Base-by-base conservation (phyloP, 2,329 filamentous ascomycete genomes). In the Aspergillus unguis region DNA sequence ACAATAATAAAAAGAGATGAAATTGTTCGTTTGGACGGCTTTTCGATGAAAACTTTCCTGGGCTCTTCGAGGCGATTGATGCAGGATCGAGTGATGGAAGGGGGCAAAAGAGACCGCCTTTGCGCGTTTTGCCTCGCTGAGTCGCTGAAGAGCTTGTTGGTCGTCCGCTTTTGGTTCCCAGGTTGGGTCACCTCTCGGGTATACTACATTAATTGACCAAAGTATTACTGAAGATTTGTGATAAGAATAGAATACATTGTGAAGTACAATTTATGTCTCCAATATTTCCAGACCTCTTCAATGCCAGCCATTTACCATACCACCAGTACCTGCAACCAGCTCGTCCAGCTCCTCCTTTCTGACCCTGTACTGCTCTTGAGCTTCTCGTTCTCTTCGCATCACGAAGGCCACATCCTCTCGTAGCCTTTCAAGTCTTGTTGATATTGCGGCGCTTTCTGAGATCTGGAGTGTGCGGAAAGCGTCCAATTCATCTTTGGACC, bases 381-480 rank as follows among this genome's bases (percentile, higher is more conserved):
- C 91, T 73, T 96, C 90, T 53, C 92, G 80, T 76, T 97, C 92
- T 57, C 92, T 80, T 62, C 84, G 84, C 61, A 85, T 88, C 7
- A 97, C 82, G 62, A 88, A 89, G 5, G 79, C 81, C 25, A 96
- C 91, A 69, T 96, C 91, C n/a, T 88, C 86, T 46, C 91, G 83
- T 52, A 96, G 74, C 8, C 80, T 79, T 60, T 87, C 88, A 48
- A 97, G 75, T 29, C 94, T 80, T 50, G 84, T 80, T 42, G 78
- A 77, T 53, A 96, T 80, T 0, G 87, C 88, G 4, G 85, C 85
- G 57, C 92, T 85, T 69, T 99, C 94, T 0, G 85, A 87, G 36
- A 89, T 83, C 59, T 89, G 85, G 55, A 95, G 77, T 5, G 86
- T 87, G 61, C 82, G 82, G 72, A 92, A 91, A 1, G 85, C 84